phyloP scores from a whole-genome alignment of 176 grass and related monocot species.

The Hyparrhenia diplandra region DNA sequence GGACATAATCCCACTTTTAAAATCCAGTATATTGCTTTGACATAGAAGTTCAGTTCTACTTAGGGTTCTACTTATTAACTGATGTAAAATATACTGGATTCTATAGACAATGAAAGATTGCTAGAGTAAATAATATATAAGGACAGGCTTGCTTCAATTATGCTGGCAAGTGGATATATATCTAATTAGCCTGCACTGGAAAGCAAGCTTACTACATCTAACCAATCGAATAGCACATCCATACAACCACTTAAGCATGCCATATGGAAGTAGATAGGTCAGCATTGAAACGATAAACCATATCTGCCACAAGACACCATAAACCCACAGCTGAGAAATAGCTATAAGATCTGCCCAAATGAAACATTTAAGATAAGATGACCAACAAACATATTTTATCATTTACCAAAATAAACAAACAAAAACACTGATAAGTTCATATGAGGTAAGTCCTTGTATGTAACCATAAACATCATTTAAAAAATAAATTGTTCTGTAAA shows the following conservation, averaged over 20 bases:
- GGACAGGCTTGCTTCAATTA: background rate
- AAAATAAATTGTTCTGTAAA: background rate
- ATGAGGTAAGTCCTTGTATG: background rate
- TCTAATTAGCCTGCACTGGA: background rate
- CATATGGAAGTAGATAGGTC: background rate
- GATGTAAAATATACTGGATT: background rate
- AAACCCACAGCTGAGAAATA: background rate
- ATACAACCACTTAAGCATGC: background rate
- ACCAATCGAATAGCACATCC: background rate
- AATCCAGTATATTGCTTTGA: background rate
- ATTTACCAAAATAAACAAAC: background rate
- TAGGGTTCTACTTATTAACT: constrained; percentile 1
- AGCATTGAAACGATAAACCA: background rate
- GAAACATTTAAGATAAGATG: background rate
- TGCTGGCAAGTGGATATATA: background rate
- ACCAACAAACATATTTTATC: background rate
- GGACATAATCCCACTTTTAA: background rate
- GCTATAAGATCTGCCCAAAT: background rate
- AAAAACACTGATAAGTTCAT: background rate
- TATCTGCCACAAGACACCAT: background rate
- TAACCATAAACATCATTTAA: background rate
- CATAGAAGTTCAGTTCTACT: background rate
- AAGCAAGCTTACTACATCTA: background rate
- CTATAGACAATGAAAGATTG: background rate
- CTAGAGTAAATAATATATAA: background rate